phyloP scores from a whole-genome alignment of 2,329 filamentous ascomycete species.

The Arthrobotrys sinensis region DNA sequence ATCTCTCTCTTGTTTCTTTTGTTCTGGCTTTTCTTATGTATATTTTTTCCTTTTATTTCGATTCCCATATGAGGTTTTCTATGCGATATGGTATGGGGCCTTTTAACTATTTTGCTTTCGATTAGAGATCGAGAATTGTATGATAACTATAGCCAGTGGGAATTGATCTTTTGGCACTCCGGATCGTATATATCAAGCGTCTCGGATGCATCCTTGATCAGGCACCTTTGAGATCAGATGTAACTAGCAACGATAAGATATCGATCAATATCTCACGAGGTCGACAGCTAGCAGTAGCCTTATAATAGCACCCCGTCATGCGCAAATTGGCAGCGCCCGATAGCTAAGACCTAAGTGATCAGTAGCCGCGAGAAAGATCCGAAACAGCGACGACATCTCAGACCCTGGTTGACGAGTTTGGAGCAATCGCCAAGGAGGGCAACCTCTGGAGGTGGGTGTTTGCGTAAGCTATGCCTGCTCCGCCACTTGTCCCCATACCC shows the following conservation, averaged over 20 bases:
- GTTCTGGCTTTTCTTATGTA: conserved; percentile 16
- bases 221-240: too few relatives aligned
- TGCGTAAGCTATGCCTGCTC: conserved; percentile 56
- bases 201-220: too few relatives aligned
- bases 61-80: conserved; percentile 23
- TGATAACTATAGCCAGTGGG: conserved; percentile 27
- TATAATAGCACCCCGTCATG: too few relatives aligned
- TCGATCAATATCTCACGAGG: too few relatives aligned
- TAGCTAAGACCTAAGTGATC: too few relatives aligned
- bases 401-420: conserved; percentile 10
- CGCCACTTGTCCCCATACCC: conserved; percentile 20
- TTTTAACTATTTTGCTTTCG: conserved; percentile 18
- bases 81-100: not conserved
- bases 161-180: not conserved
- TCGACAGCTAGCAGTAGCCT: too few relatives aligned
- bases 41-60: conserved; percentile 14
- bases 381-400: conserved; percentile 58
- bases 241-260: too few relatives aligned
- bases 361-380: conserved; percentile 32
- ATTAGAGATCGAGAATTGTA: conserved; percentile 44
- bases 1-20: conserved; percentile 19
- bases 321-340: too few relatives aligned
- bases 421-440: conserved; percentile 12
- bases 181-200: too few relatives aligned
- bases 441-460: conserved; percentile 21